A percentile compares a stretch with the other conserved stretches of the same genome.
Conservation (phyloP, 495 filamentous ascomycete species). For the Ascobolus immersus region DNA sequence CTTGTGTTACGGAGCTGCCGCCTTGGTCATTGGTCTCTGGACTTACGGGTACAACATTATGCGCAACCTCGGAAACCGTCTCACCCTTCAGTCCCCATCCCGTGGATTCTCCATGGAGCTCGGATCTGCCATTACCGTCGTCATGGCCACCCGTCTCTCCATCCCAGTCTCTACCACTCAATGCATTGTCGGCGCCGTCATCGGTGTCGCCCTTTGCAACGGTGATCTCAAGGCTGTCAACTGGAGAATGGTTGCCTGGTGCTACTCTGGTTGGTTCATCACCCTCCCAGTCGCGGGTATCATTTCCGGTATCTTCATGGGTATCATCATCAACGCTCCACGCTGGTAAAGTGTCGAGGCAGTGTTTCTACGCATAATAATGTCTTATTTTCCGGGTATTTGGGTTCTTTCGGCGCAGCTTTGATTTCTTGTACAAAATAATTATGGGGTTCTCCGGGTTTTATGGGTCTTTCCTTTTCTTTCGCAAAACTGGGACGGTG, state of each 20-base stretch:
- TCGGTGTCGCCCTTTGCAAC: conserved; percentile 38
- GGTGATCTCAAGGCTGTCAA: conserved; percentile 32
- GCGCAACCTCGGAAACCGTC: conserved; percentile 38
- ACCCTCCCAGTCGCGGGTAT: conserved; percentile 32
- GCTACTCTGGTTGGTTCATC: conserved; percentile 32
- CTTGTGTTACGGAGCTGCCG: conserved; percentile 31
- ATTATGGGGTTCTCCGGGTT: no score
- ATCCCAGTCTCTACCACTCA: conserved; percentile 35
- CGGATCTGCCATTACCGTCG: conserved; percentile 40
- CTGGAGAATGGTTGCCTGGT: conserved; percentile 32
- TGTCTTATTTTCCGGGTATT: no score
- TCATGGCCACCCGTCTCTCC: conserved; percentile 33
- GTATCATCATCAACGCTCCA: conserved; percentile 32
- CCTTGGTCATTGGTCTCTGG: conserved; percentile 37
- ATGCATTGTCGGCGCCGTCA: conserved; percentile 34
- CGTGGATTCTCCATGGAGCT: conserved; percentile 45
- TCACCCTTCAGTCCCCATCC: conserved; percentile 42
- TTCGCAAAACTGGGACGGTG: no score
- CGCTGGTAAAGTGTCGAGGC: no score
- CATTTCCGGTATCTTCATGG: conserved; percentile 31
- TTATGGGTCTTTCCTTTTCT: no score
- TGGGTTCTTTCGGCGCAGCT: no score
- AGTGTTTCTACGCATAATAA: no score
- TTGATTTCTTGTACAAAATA: no score
- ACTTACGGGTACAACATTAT: conserved; percentile 53